Base-by-base conservation (phyloP, 176 grass and related monocot species). In the Hordeum marinum region DNA sequence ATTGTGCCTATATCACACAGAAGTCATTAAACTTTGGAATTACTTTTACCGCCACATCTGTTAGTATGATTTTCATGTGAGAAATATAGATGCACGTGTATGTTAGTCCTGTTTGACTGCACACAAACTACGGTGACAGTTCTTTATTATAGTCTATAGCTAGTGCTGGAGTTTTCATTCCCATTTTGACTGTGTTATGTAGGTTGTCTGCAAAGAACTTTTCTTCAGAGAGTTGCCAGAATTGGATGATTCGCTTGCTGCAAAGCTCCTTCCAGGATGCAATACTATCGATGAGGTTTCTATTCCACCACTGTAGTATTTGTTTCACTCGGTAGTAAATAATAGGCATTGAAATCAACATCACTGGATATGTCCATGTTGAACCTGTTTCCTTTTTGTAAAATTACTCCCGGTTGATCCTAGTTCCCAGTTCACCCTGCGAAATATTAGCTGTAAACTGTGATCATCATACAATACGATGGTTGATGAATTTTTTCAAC, bases 171-270 rank as follows among this genome's bases (percentile, higher is more conserved):
- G 31, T 20, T 17, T 81, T 76, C 85, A 48, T 37, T 76, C 61
- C 60, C 63, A 42, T 89, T 76, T 78, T 87, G 15, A 79, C 77
- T 89, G 9, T 84, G 62, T 84, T 68, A 3, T 90, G 77, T 79
- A 99, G 96, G 96, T 99, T 85, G 91, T 86, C 70, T 99, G 96
- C 85, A 99, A 99, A 86, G 96, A 99, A 54, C 96, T 99, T 35
- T 99, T 99, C 82, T 92, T 89, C 75, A 96, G 93, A 89, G 84
- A 92, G 1, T 86, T 98, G 68, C 96, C 96, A 85, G 83, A 91
- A 82, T 81, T 92, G 81, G 91, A 94, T 59, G 96, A 98, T 77
- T 90, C 85, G 27, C 84, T 95, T 91, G 84, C 93, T 23, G 93
- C 39, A 89, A 93, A 92, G 61, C 89, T 99, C 42, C 88, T 99